These are phyloP conservation scores for Penicillium sp. DNA, from an alignment of 2,329 filamentous ascomycete genomes.

Conservation along the genomic window DNA sequence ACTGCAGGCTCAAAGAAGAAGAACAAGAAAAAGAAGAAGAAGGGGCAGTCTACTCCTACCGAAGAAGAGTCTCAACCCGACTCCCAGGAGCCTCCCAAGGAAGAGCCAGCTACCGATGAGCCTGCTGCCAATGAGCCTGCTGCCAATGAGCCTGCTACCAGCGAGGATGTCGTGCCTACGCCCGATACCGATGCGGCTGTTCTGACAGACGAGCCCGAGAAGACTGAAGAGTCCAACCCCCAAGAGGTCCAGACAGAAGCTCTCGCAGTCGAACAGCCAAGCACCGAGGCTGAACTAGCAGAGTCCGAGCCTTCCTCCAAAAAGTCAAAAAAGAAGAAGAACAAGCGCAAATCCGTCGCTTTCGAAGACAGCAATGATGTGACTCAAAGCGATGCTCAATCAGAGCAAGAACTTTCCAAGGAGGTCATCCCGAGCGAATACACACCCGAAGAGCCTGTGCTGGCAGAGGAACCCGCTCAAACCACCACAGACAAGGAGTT, in stretches of 20 bases:
- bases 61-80: slow-evolving; percentile 8
- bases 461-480: not conserved
- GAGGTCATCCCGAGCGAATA: slow-evolving; percentile 4
- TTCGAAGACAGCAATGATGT: slow-evolving; percentile 8
- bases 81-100: slow-evolving; percentile 4
- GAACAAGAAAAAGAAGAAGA: slow-evolving; percentile 26
- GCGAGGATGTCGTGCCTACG: not conserved
- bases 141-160: not conserved
- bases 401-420: slow-evolving; percentile 6
- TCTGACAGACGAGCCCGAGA: slow-evolving; percentile 1
- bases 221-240: not conserved
- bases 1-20: slow-evolving; percentile 19
- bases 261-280: not conserved
- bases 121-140: not conserved
- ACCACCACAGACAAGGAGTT: not conserved
- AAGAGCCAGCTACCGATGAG: not conserved
- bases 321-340: slow-evolving; percentile 25
- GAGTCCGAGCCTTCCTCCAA: slow-evolving; percentile 2
- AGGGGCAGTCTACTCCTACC: slow-evolving; percentile 7
- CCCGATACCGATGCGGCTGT: not conserved
- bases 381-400: not conserved
- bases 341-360: slow-evolving; percentile 24
- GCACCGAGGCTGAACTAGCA: not conserved
- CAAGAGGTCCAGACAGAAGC: not conserved
- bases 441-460: not conserved